Percentiles rank a stretch among this genome's conserved stretches.
These are phyloP conservation scores for Oldenlandia corymbosa DNA, from an alignment of 257 asterid genomes.

Conservation along the genomic window DNA sequence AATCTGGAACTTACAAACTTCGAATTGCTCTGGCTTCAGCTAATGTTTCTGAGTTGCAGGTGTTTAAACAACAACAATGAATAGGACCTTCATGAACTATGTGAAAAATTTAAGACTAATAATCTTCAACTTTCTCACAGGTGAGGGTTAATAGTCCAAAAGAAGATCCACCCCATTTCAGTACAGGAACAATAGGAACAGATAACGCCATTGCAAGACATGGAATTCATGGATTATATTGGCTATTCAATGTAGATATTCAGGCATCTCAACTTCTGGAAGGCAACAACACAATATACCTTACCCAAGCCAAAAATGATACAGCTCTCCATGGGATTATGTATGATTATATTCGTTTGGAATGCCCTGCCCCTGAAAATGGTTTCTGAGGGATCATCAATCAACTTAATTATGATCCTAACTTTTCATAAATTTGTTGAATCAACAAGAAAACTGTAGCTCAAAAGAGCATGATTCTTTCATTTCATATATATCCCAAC, in stretches of 20 bases:
- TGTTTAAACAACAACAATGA: background rate
- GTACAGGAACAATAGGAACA: slow-evolving; percentile 64
- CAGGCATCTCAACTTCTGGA: slow-evolving; percentile 25
- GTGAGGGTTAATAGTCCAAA: slow-evolving; percentile 55
- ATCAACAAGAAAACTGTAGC: too few species aligned
- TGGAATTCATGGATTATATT: slow-evolving; percentile 63
- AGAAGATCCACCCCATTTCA: slow-evolving; percentile 44
- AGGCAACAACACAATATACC: slow-evolving; percentile 50
- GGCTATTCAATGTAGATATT: slow-evolving; percentile 51
- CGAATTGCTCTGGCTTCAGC: slow-evolving; percentile 75
- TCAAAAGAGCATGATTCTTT: too few species aligned
- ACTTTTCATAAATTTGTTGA: too few species aligned
- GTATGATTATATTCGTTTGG: slow-evolving; percentile 76
- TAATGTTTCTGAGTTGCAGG: slow-evolving; percentile 61
- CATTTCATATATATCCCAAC: too few species aligned
- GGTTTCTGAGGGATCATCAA: too few species aligned
- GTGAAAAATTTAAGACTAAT: too few species aligned
- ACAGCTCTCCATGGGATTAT: slow-evolving; percentile 60
- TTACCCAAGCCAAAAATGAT: slow-evolving; percentile 48
- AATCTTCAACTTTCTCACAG: slow-evolving; percentile 21
- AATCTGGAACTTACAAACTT: slow-evolving; percentile 42
- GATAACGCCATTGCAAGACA: slow-evolving; percentile 83
- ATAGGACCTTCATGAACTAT: too few species aligned
- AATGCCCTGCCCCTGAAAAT: slow-evolving; percentile 18
- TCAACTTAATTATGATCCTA: too few species aligned